Evolutionary conservation across 1,139 yeast genomes (phyloP), one percentile per base, ranked within the genome.

Genomic region (Nakaseomyces sp.): DNA sequence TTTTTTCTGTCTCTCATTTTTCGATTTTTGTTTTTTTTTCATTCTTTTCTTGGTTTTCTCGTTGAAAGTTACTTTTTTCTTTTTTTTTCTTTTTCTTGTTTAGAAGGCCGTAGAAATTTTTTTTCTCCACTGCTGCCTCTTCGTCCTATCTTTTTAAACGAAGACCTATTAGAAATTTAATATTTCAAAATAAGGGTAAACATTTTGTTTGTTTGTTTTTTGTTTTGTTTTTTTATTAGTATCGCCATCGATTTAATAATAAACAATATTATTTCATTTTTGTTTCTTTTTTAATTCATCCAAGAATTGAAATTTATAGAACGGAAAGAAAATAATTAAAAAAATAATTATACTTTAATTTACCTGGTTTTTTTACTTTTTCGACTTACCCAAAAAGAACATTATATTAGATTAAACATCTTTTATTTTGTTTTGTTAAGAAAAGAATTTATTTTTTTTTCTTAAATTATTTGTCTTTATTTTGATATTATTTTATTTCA

Each of bases 61-160:
- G 26, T 20, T 35, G n/a, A 4, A 7, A 22, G 38, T 35, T 35
- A 32, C 25, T 18, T 33, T 19, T 19, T 33, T 5, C 15, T 33
- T 33, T 30, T 30, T 30, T 30, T 16, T 16, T 30, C 19, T 30
- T 18, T 17, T 17, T 20, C 18, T n/a, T 15, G n/a, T n/a, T 20
- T 35, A 35, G 28, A 22, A 35, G 17, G 13, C 9, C 28, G 28
- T 13, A 35, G 28, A 22, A 35, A 35, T 7, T 35, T 35, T 12
- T 35, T 35, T 35, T 35, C 38, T 35, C 38, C 38, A 35, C 26
- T 18, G 22, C 36, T 32, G 36, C 36, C 24, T 32, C 36, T 32
- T 32, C 36, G 36, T 32, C 15, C 5, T 17, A 32, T 32, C 36
- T 32, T 32, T 32, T 32, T 32, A 12, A 32, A 32, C 36, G 36